phyloP scores from a whole-genome alignment of 148 eudicot species.

The Silene conica region DNA sequence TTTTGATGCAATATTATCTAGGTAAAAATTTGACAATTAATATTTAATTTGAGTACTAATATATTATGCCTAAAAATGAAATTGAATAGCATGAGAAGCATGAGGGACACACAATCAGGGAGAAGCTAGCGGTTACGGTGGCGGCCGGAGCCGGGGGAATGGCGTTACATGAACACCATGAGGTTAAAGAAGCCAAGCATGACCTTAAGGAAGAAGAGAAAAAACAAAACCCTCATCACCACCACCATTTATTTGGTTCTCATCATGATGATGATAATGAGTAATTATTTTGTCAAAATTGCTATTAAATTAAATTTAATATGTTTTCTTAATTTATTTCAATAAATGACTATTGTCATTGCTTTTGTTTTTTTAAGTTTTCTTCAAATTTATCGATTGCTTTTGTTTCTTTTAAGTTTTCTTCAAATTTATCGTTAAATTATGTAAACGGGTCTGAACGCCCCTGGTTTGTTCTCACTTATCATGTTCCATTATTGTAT shows the following conservation, averaged over 20 bases:
- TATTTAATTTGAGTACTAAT: too few relatives aligned
- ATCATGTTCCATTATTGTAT: too few relatives aligned
- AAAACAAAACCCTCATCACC: conserved; percentile 27
- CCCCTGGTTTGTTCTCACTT: too few relatives aligned
- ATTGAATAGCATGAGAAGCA: conserved; percentile 30
- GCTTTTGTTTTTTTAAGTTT: not conserved
- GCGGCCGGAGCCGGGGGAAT: conserved; percentile 27
- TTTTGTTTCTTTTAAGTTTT: too few relatives aligned
- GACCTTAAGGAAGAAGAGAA: conserved; percentile 32
- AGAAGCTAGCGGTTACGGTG: conserved; percentile 27
- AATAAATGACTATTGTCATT: not conserved
- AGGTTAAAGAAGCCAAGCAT: conserved; percentile 28
- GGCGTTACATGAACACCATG: conserved; percentile 36
- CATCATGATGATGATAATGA: not conserved
- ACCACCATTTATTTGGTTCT: conserved; percentile 11
- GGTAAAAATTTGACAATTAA: too few relatives aligned
- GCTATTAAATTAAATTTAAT: not conserved
- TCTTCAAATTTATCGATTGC: too few relatives aligned
- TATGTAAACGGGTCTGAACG: too few relatives aligned
- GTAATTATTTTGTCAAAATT: not conserved
- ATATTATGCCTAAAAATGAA: not conserved
- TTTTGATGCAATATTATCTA: too few relatives aligned
- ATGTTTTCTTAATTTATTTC: not conserved
- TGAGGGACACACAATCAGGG: conserved; percentile 25
- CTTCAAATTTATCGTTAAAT: too few relatives aligned